These are phyloP conservation scores for Corylus avellana DNA, from an alignment of 306 rosid genomes.

Conservation along the genomic window DNA sequence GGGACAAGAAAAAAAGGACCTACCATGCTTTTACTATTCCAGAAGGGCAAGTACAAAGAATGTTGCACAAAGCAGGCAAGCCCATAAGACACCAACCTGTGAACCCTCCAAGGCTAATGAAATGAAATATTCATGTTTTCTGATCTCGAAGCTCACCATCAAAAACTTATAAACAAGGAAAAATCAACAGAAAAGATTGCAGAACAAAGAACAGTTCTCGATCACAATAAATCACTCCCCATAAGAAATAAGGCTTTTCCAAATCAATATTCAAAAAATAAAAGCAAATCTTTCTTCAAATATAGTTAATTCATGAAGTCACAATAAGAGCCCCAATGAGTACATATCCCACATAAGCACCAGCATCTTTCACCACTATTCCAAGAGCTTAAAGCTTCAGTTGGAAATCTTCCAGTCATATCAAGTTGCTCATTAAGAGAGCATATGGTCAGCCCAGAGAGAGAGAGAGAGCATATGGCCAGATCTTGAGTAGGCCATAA, in stretches of 20 bases:
- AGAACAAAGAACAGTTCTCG: neutral
- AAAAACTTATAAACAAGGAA: neutral
- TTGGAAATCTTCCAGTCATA: neutral
- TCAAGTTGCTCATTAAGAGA: neutral
- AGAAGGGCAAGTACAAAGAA: neutral
- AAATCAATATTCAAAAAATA: neutral
- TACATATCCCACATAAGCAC: neutral
- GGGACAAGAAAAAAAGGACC: neutral
- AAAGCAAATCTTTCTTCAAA: neutral
- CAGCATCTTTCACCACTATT: neutral
- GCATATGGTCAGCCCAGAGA: too few relatives aligned
- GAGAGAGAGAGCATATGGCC: neutral
- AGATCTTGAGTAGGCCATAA: neutral
- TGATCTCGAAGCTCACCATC: neutral
- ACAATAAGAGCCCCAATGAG: neutral
- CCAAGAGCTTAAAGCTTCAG: conserved; percentile 3
- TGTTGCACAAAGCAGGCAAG: neutral
- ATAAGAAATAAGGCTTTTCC: neutral
- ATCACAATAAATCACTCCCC: neutral
- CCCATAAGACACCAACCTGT: conserved; percentile 8
- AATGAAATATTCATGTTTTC: neutral
- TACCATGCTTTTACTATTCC: conserved; percentile 1
- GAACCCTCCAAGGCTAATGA: neutral
- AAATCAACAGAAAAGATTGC: neutral
- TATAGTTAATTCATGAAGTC: neutral